Conservation (phyloP, 331 rosid genomes). For the Acacia pycnantha region DNA sequence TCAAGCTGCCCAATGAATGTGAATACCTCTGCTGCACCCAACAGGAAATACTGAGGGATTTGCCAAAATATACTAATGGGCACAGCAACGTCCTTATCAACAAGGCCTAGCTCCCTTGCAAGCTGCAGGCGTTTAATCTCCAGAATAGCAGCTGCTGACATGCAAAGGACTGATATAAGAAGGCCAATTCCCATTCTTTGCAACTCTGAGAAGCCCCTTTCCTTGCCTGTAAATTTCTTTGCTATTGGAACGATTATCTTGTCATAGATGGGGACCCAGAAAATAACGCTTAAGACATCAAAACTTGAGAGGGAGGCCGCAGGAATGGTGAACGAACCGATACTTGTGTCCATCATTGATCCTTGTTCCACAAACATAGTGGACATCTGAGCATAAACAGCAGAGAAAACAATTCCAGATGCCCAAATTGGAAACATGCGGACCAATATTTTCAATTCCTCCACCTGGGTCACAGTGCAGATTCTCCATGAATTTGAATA, state of each 20-base stretch:
- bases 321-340: constrained; percentile 87
- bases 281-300: constrained; percentile 76
- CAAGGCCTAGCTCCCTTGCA: constrained; percentile 65
- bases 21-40: constrained; percentile 88
- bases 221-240: constrained; percentile 75
- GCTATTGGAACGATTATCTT: constrained; percentile 74
- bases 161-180: constrained; percentile 70
- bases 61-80: constrained; percentile 81
- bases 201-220: constrained; percentile 88
- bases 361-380: constrained; percentile 97
- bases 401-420: constrained; percentile 76
- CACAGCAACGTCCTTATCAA: constrained; percentile 54
- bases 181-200: constrained; percentile 96
- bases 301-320: constrained; percentile 88
- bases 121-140: constrained; percentile 71
- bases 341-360: constrained; percentile 64
- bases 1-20: constrained; percentile 85
- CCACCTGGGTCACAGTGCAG: constrained; percentile 94
- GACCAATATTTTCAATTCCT: constrained; percentile 87
- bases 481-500: constrained; percentile 76
- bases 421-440: constrained; percentile 99
- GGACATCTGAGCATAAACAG: constrained; percentile 93
- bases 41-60: constrained; percentile 80
- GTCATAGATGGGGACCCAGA: constrained; percentile 91
- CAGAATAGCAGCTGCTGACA: constrained; percentile 83